Evolutionary conservation across 1,139 yeast species (phyloP).

Genomic region (Debaryomyces coudertii): DNA sequence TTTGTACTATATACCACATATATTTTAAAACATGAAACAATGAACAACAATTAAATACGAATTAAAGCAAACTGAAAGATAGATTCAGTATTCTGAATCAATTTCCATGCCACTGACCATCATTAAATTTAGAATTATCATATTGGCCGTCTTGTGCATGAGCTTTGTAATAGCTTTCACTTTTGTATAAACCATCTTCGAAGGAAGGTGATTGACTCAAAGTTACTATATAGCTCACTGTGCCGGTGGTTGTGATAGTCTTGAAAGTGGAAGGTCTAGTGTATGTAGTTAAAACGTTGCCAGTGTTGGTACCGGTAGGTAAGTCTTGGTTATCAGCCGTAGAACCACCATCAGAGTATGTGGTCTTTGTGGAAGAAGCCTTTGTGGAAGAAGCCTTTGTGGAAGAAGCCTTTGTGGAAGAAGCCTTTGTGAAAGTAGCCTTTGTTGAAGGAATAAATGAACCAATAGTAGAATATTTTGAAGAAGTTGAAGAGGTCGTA

Average conservation of each 20-base stretch:
- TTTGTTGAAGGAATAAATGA: conserved; percentile 6
- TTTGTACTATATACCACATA: not conserved
- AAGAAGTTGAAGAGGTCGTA: conserved; percentile 13
- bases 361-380: conserved; percentile 10
- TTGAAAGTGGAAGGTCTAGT: conserved; percentile 11
- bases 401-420: conserved; percentile 8
- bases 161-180: conserved; percentile 5
- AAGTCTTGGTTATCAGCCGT: conserved; percentile 16
- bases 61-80: conserved; percentile 2
- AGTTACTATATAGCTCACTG: not conserved
- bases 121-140: conserved; percentile 8
- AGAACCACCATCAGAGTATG: conserved; percentile 14
- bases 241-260: conserved; percentile 11
- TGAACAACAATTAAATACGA: not conserved
- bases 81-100: not conserved
- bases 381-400: conserved; percentile 5
- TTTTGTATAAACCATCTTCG: conserved; percentile 9
- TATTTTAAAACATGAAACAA: conserved; percentile 1
- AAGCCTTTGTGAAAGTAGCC: conserved; percentile 5
- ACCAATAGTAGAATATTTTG: conserved; percentile 7
- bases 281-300: conserved; percentile 4
- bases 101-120: conserved; percentile 11
- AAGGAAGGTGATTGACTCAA: conserved; percentile 6
- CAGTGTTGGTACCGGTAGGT: conserved; percentile 15
- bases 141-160: conserved; percentile 5